A percentile compares a stretch with the other conserved stretches of the same genome.
These are phyloP conservation scores for Solanum corneliomulleri DNA, from an alignment of 257 asterid genomes.

Conservation along the genomic window DNA sequence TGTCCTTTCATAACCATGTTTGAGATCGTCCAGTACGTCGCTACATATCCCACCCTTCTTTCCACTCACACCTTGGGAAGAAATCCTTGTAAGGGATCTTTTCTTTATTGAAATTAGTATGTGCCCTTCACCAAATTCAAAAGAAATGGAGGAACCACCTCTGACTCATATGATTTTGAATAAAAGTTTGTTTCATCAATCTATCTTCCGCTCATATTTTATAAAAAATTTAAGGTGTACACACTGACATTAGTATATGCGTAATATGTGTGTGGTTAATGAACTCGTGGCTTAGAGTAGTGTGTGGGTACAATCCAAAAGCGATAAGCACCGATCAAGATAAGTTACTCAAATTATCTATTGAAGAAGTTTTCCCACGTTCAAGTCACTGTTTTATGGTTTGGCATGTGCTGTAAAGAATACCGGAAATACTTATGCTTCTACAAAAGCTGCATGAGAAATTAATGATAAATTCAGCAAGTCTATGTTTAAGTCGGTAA, in stretches of 20 bases:
- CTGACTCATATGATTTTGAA: not conserved
- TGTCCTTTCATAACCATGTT: slow-evolving; percentile 2
- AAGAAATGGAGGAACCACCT: slow-evolving; percentile 7
- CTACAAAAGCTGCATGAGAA: too few relatives aligned
- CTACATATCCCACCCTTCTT: too few relatives aligned
- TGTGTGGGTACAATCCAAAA: too few relatives aligned
- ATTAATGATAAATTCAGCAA: too few relatives aligned
- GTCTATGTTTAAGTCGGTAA: too few relatives aligned
- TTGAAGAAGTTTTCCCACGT: too few relatives aligned
- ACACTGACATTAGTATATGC: not conserved
- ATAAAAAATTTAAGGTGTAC: not conserved
- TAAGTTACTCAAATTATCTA: too few relatives aligned
- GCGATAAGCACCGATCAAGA: too few relatives aligned
- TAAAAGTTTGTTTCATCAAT: not conserved
- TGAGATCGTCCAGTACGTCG: not conserved
- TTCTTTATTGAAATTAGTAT: slow-evolving; percentile 40
- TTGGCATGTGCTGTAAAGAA: too few relatives aligned
- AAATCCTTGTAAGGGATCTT: slow-evolving; percentile 48
- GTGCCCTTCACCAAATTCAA: slow-evolving; percentile 47
- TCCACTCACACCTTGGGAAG: not conserved
- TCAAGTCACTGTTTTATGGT: too few relatives aligned
- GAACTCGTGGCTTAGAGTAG: too few relatives aligned
- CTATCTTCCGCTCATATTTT: not conserved
- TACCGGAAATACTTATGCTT: too few relatives aligned
- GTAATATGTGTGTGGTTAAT: not conserved